These are phyloP conservation scores for Coniochaeta pulveracea DNA, from an alignment of 2,329 filamentous ascomycete species.

Conservation along the genomic window DNA sequence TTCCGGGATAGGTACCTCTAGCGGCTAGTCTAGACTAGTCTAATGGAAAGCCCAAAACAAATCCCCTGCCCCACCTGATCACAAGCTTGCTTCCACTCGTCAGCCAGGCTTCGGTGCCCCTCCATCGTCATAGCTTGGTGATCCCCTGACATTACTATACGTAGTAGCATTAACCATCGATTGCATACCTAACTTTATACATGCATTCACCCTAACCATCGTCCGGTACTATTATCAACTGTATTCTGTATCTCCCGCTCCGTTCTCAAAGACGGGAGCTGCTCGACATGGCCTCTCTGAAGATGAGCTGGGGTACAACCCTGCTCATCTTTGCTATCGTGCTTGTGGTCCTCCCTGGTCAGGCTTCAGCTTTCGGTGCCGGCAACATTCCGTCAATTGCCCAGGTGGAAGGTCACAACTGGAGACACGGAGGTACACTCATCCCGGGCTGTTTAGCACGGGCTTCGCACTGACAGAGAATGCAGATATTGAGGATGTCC, in stretches of 20 bases:
- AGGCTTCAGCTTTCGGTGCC: constrained; percentile 52
- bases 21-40: too few species aligned
- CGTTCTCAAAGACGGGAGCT: neutral
- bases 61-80: too few species aligned
- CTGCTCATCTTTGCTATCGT: constrained; percentile 41
- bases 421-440: constrained; percentile 54
- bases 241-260: neutral
- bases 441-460: neutral
- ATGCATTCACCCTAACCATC: too few species aligned
- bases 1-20: too few species aligned
- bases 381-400: constrained; percentile 60
- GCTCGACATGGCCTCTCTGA: constrained; percentile 33
- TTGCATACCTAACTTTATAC: neutral
- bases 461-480: neutral
- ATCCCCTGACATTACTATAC: too few species aligned
- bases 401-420: constrained; percentile 57
- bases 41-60: too few species aligned
- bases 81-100: too few species aligned
- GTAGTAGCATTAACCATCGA: neutral
- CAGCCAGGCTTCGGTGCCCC: too few species aligned
- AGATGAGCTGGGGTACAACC: constrained; percentile 34
- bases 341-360: constrained; percentile 44
- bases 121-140: too few species aligned
- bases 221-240: too few species aligned
- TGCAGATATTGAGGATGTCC: constrained; percentile 67